Percentiles rank a stretch among this genome's conserved stretches.
Conservation (phyloP, 371 early-diverging fungal species). For the Cokeromyces recurvatus region DNA sequence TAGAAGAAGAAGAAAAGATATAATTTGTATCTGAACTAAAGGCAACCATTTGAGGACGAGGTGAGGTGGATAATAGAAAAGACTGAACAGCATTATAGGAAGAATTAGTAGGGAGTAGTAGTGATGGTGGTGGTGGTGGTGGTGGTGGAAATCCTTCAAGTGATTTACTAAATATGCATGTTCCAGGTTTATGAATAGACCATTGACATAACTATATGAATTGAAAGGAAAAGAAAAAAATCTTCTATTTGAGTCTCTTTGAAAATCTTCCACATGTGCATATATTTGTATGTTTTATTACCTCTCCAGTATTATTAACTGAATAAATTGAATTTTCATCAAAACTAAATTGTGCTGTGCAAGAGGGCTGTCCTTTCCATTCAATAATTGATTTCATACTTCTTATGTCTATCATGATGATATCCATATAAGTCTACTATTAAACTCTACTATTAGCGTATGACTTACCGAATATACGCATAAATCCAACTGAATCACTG, state of each 20-base stretch:
- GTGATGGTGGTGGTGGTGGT: conserved; percentile 4
- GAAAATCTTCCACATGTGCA: too few relatives aligned
- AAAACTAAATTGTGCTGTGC: conserved; percentile 62
- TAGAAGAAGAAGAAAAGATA: conserved; percentile 29
- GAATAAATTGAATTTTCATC: conserved; percentile 62
- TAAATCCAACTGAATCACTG: conserved; percentile 49
- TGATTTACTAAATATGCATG: conserved; percentile 18
- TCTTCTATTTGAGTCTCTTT: not conserved
- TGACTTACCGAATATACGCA: conserved; percentile 53
- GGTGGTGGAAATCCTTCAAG: conserved; percentile 44
- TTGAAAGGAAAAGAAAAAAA: not conserved
- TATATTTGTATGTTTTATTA: too few relatives aligned
- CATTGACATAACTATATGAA: conserved; percentile 40
- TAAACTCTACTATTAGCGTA: not conserved
- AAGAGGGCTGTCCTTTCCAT: conserved; percentile 46
- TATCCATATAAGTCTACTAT: too few relatives aligned
- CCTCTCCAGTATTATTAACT: conserved; percentile 44
- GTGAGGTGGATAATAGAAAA: conserved; percentile 26
- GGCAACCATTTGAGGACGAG: conserved; percentile 43
- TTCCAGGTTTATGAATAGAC: conserved; percentile 55
- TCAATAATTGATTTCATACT: conserved; percentile 57
- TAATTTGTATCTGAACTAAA: conserved; percentile 48
- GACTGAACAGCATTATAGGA: conserved; percentile 31
- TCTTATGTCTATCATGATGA: conserved; percentile 41
- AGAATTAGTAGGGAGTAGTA: conserved; percentile 12